Base-by-base conservation (phyloP, 345 rosid genomes). In the Sisymbrium irio region DNA sequence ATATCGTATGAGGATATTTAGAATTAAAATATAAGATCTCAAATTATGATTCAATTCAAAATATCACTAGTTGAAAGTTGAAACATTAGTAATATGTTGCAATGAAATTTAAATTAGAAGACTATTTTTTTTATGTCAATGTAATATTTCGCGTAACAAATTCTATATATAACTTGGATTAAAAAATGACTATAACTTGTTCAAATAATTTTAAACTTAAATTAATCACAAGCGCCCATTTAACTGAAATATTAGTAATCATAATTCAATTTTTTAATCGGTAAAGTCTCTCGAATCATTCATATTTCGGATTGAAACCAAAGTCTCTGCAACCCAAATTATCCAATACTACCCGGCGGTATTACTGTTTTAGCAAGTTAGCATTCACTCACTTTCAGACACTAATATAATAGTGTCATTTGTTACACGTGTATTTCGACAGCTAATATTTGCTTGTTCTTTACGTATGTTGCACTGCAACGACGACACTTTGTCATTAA, bases 381-480 rank as follows among this genome's bases (percentile, higher is more conserved):
- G 47, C 36, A 22, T 13, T 45, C 65, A 58, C 25, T 69, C 57
- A 58, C 28, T 58, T 45, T 35, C 17, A 45, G 65, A 44, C 57
- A 45, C 65, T 5, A 6, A 57, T 69, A n/a, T 41, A 8, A 46
- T 9, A 8, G 32, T 40, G 15, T 20, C 15, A 18, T 19, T 18
- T 14, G 17, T 62, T 4, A 71, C 60, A 51, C 44, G 58, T 51
- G 69, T 72, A 63, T 44, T 62, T 73, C 53, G 71, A 73, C 58
- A 56, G 44, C 12, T 18, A 25, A 35, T 11, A 53, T 30, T 30
- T 45, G 27, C 71, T 73, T 73, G 77, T 73, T 73, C 71, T 8
- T 35, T 55, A 64, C 77, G 65, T 65, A 49, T 56, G 57, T 54
- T 63, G 28, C 63, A 65, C 71, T 22, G 19, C n/a, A 20, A n/a